These are phyloP conservation scores for Triangularia verruculosa DNA, from an alignment of 2,329 filamentous ascomycete genomes.

Conservation along the genomic window DNA sequence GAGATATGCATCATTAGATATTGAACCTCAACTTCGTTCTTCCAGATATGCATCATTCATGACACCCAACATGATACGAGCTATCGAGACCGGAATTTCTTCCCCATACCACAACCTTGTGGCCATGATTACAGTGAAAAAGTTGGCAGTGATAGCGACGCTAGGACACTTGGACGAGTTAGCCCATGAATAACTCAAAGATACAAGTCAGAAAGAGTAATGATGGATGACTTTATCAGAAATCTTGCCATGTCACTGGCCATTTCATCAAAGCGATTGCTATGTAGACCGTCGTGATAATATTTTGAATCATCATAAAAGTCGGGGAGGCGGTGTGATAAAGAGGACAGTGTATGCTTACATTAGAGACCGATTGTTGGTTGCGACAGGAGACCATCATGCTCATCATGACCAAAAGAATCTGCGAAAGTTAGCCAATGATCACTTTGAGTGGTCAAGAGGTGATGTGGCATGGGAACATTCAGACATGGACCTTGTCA, in stretches of 20 bases:
- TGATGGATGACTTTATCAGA: constrained; percentile 18
- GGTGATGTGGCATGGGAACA: constrained; percentile 28
- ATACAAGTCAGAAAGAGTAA: neutral
- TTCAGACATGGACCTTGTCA: constrained; percentile 48
- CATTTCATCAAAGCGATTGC: constrained; percentile 69
- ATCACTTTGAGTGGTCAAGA: constrained; percentile 5
- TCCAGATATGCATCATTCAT: too few relatives aligned
- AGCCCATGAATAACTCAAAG: neutral
- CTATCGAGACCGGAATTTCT: neutral
- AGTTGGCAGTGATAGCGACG: neutral
- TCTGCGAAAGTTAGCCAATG: constrained; percentile 23
- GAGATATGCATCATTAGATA: too few relatives aligned
- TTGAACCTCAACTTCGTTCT: too few relatives aligned
- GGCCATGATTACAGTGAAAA: neutral
- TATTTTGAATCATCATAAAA: constrained; percentile 66
- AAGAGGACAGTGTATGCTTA: constrained; percentile 31
- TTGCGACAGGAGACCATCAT: constrained; percentile 19
- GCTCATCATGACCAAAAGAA: constrained; percentile 22
- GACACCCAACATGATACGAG: too few relatives aligned
- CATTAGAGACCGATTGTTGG: constrained; percentile 26
- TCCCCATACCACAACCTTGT: neutral
- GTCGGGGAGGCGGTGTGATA: constrained; percentile 12
- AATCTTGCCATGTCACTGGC: constrained; percentile 29
- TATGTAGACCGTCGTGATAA: constrained; percentile 91
- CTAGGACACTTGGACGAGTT: neutral